A percentile compares a stretch with the other conserved stretches of the same genome.
These are phyloP conservation scores for Malassezia psittaci DNA, from an alignment of 1,284 basidiomycete species.

Conservation along the genomic window DNA sequence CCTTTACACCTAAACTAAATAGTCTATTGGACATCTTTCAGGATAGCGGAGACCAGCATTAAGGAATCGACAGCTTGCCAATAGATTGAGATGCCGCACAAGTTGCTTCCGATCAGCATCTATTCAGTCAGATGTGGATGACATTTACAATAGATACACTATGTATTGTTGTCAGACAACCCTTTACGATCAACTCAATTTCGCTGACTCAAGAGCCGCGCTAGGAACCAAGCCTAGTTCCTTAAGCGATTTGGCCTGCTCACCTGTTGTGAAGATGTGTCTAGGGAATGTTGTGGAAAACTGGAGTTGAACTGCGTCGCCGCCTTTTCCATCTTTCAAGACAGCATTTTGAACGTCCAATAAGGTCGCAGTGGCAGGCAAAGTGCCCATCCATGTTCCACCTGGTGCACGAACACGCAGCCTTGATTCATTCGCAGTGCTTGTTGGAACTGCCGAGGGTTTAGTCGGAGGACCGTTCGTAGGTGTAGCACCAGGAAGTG, in stretches of 20 bases:
- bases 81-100: too few species aligned
- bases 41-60: too few species aligned
- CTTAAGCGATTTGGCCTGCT: constrained; percentile 30
- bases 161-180: too few species aligned
- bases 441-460: constrained; percentile 12
- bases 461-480: background rate
- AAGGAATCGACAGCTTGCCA: too few species aligned
- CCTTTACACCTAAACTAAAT: too few species aligned
- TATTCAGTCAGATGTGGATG: too few species aligned
- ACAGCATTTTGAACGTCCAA: constrained; percentile 28
- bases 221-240: constrained; percentile 45
- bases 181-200: too few species aligned
- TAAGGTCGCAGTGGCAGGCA: constrained; percentile 33
- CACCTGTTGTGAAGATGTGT: constrained; percentile 33
- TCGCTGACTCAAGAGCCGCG: constrained; percentile 36
- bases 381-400: constrained; percentile 39
- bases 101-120: too few species aligned
- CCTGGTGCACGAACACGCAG: constrained; percentile 35
- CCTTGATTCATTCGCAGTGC: constrained; percentile 31
- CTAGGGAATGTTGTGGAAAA: constrained; percentile 45
- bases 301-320: constrained; percentile 26
- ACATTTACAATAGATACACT: too few species aligned
- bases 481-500: constrained; percentile 15
- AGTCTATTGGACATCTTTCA: too few species aligned
- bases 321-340: constrained; percentile 27